Evolutionary conservation across 2,329 filamentous ascomycete genomes (phyloP), one percentile per base, ranked within the genome.

Genomic region (Penicillium sp.): DNA sequence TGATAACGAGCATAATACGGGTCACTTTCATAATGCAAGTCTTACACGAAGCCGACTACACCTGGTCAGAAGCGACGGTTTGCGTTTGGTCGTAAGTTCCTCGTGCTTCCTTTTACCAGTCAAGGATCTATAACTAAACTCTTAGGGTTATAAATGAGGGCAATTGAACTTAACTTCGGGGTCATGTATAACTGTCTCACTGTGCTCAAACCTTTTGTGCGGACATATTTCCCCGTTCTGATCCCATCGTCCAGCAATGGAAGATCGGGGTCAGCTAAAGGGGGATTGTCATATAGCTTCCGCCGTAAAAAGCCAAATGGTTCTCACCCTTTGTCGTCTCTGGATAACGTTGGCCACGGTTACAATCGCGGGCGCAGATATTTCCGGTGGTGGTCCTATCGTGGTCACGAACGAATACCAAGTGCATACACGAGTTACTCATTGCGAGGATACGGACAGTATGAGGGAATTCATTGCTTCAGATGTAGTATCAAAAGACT

Each of bases 21-120:
- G 35, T 50, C 47, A 50, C 47, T 7, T 50, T 30, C n/a, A 38
- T 50, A 21, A 50, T 50, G 47, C 2, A 35, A 18, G 35, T 50
- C 7, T 18, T 50, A 12, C 47, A 50, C 24, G 14, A 33, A 21
- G 24, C 14, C n/a, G 47, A 50, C n/a, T 50, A 4, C 18, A 50
- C 47, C 24, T 50, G 24, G 5, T 33, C 14, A 7, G 47, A 50
- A 35, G 47, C 47, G 2, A 50, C 26, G n/a, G 47, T 50, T 35
- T 50, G 47, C 18, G 47, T 50, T 2, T 50, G 47, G 47, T 50
- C 47, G 47, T 50, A 35, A 50, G 47, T 50, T 14, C 8, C 24
- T 16, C 24, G 12, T n/a, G 16, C 16, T 11, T 20, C 21, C 14
- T 24, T 14, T 24, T 24, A 24, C 20, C 35, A 11, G 4, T 18